Base-by-base conservation (phyloP, 2,329 filamentous ascomycete genomes). In the Pyrenophora tritici-repentis region DNA sequence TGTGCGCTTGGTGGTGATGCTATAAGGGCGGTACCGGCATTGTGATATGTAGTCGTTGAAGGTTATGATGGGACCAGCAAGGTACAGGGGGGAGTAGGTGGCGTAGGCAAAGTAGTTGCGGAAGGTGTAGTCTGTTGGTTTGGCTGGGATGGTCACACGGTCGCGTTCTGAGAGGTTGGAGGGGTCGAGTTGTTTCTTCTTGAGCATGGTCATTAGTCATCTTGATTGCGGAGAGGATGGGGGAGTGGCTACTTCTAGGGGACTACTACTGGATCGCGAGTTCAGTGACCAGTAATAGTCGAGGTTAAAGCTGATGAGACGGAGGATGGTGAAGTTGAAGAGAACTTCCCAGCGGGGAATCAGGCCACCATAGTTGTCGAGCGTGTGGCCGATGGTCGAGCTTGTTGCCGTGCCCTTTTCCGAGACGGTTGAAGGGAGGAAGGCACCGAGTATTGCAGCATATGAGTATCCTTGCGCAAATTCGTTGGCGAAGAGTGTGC, bases 11-110 rank as follows among this genome's bases (percentile, higher is more conserved):
- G 73, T 75, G 59, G 87, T 89, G 64, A 94, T 86, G 50, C 84
- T 91, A 9, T 87, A 82, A 0, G 90, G 76, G 10, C 81, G 83
- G 75, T 93, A 88, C 60, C 90, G 88, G 54, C 82, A 81, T 72
- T 99, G 94, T 0, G 90, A 89, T 56, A 97, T 87, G 78, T 94
- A 99, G 78, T 99, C 95, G 75, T 99, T 99, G 79, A 97, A 99
- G 10, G 92, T 97, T 55, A 99, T 73, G 66, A 99, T 96, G 1
- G 94, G 94, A 0, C 94, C 94, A 0, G 92, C 85, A 26, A 99
- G 82, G 73, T 97, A 99, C 1, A 99, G 83, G 0, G 94, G 94
- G 2, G 91, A 91, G 70, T 99, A 99, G 51, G 97, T 83, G 33
- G 86, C 79, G 72, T 97, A 99, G 37, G 89, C 91, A 38, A 97